Evolutionary conservation across 371 early-diverging fungal genomes (phyloP).

Genomic region (Choanephora cucurbitarum): DNA sequence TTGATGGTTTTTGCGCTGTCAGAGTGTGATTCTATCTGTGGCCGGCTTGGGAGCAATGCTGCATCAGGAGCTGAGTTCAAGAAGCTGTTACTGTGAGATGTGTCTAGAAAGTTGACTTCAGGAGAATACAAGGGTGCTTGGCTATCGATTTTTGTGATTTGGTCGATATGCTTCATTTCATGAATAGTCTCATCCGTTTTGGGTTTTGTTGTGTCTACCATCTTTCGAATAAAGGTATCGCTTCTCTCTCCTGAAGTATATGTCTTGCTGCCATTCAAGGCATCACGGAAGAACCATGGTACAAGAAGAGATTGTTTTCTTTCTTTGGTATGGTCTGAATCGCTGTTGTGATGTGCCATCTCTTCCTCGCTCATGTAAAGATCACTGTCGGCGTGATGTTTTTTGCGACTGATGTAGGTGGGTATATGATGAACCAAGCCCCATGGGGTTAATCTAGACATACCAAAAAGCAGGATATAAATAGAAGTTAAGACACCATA

Average conservation of each 20-base stretch:
- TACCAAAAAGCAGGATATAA: constrained; percentile 46
- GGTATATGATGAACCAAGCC: constrained; percentile 43
- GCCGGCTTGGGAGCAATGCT: too few species aligned
- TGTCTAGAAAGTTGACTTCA: constrained; percentile 1
- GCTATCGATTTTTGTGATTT: background rate
- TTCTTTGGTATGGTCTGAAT: background rate
- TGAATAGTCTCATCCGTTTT: background rate
- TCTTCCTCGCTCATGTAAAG: background rate
- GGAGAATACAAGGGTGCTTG: background rate
- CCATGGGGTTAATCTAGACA: constrained; percentile 46
- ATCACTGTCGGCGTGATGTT: background rate
- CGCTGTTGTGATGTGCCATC: background rate
- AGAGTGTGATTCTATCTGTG: background rate
- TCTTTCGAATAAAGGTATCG: constrained; percentile 2
- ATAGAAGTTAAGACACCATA: constrained; percentile 42
- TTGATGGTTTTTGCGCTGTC: background rate
- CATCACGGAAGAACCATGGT: constrained; percentile 25
- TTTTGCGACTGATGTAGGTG: constrained; percentile 20
- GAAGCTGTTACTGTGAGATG: background rate
- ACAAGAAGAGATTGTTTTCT: background rate
- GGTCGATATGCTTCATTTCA: background rate
- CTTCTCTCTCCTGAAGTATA: constrained; percentile 1
- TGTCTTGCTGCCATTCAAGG: constrained; percentile 3
- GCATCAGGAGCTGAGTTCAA: background rate
- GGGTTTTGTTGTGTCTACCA: background rate